phyloP scores from a whole-genome alignment of 805 yeast genomes.

The Nakazawaea ambrosiae region DNA sequence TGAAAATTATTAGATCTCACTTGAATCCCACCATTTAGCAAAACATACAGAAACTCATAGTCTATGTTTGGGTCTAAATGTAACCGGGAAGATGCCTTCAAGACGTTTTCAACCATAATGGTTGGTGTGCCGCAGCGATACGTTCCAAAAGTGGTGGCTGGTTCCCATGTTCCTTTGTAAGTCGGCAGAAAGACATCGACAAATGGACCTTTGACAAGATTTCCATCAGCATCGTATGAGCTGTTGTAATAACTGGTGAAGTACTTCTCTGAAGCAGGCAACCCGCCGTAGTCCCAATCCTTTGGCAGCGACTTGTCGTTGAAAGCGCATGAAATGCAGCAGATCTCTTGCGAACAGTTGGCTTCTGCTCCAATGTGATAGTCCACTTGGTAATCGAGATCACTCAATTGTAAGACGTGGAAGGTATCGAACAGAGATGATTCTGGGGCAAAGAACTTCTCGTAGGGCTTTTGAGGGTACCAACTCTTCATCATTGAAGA shows the following conservation, averaged over 20 bases:
- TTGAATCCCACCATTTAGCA: conserved; percentile 38
- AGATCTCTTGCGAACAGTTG: conserved; percentile 30
- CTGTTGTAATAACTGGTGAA: conserved; percentile 20
- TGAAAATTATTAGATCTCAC: conserved; percentile 16
- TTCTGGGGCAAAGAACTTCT: conserved; percentile 10
- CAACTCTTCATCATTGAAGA: conserved; percentile 4
- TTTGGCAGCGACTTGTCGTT: conserved; percentile 20
- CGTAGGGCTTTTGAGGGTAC: conserved; percentile 11
- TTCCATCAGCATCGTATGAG: conserved; percentile 23
- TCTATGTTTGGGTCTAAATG: conserved; percentile 1
- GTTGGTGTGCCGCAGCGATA: conserved; percentile 35
- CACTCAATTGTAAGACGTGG: conserved; percentile 34
- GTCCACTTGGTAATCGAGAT: conserved; percentile 33
- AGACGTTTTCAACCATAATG: conserved; percentile 30
- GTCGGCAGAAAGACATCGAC: conserved; percentile 25
- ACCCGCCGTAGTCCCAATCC: conserved; percentile 1
- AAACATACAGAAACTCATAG: conserved; percentile 24
- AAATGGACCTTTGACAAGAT: conserved; percentile 21
- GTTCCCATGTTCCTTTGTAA: conserved; percentile 18
- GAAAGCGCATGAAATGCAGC: conserved; percentile 31
- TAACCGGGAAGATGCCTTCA: conserved; percentile 18
- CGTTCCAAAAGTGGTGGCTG: conserved; percentile 33
- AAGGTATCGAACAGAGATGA: conserved; percentile 15
- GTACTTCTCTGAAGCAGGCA: background rate
- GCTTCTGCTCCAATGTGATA: conserved; percentile 32